Percentiles rank a stretch among this genome's conserved stretches.
Conservation (phyloP, 108 stramenopile species). For the Parietichytrium sp. region DNA sequence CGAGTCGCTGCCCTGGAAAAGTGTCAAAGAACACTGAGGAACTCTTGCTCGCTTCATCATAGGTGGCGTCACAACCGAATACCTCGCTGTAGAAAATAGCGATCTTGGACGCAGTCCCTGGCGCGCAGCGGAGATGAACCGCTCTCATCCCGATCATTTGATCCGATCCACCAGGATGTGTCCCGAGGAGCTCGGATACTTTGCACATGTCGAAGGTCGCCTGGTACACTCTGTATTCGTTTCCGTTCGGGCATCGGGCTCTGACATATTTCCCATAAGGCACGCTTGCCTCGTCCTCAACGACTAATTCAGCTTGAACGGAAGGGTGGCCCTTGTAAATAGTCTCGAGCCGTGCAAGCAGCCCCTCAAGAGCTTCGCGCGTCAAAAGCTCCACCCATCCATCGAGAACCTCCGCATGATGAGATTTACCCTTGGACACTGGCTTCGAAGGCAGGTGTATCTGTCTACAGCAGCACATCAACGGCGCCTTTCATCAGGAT, state of each 20-base stretch:
- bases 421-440: not conserved
- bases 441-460: not conserved
- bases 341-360: not conserved
- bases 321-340: not conserved
- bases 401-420: not conserved
- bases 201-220: not conserved
- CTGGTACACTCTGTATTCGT: not conserved
- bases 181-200: not conserved
- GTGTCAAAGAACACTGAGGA: no score
- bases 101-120: not conserved
- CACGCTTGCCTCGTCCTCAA: not conserved
- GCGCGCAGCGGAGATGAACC: not conserved
- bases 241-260: not conserved
- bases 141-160: not conserved
- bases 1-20: no score
- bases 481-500: no score
- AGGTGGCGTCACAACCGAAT: not conserved
- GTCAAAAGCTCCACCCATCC: not conserved
- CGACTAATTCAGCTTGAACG: not conserved
- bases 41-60: no score
- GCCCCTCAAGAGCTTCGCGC: not conserved
- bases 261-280: no score
- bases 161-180: slow-evolving; percentile 35
- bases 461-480: no score
- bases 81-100: not conserved